Base-by-base conservation (phyloP, 108 stramenopile species). In the Pseudonitzschia pungens region DNA sequence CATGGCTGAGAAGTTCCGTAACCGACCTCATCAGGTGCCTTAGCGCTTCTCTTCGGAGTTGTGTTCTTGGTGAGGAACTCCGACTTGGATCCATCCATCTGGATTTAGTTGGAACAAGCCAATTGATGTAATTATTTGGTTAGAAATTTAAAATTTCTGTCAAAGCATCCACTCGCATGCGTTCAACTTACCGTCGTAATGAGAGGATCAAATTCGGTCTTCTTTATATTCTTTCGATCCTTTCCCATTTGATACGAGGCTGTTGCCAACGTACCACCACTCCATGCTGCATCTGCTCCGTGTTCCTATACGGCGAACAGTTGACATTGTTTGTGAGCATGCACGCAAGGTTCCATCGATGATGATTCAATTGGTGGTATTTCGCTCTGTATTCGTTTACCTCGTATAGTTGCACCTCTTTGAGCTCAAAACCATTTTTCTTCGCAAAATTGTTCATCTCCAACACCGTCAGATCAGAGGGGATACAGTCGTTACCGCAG, bases 401-500 rank as follows among this genome's bases (percentile, higher is more conserved):
- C 75, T 81, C 45, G 48, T 44, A 55, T 10, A 55, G 54, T 24
- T 55, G 54, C 10, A 76, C 80, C 41, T 72, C 42, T 10, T 48
- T 32, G 29, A 81, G 64, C 32, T 59, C 31, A 56, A 31, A 57
- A 18, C 73, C 74, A 27, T 81, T 41, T 44, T 73, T 31, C 31
- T 65, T 59, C 43, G 74, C 80, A 76, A 27, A 68, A 0, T 31
- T 32, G 32, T 76, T 44, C 55, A 76, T 58, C 43, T 76, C 75
- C 22, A 65, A 69, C 12, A 84, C 84, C 4, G 77, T 81, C 81
- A 31, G 73, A 69, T 97, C 95, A 87, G 89, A 93, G 0, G 97
- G 97, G 29, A 98, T 78, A 40, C 75, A 90, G 77, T 98, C 97
- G 74, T 91, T 73, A 22, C 97, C 97, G 69, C 87, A 87, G 41